Evolutionary conservation across 1,284 basidiomycete genomes (phyloP), one percentile per base, ranked within the genome.

Genomic region (Cystobasidium slooffiae): DNA sequence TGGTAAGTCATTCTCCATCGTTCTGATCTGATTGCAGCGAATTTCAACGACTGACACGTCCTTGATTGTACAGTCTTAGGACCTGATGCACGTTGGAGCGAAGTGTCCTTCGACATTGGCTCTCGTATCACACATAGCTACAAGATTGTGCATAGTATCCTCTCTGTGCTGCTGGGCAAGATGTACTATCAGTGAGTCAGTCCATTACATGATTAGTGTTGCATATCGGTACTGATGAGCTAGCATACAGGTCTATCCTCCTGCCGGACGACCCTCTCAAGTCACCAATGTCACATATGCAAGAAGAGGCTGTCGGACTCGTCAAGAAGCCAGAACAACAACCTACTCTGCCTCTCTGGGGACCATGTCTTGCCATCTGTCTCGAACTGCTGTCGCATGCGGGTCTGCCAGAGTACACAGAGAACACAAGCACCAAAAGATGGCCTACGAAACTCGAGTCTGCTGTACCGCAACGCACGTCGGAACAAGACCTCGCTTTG

Each of bases 21-120:
- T 51, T 51, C 47, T n/a, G n/a, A n/a, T n/a, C n/a, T n/a, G n/a
- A n/a, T n/a, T n/a, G n/a, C n/a, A n/a, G n/a, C n/a, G n/a, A n/a
- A n/a, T n/a, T n/a, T n/a, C n/a, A n/a, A n/a, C n/a, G n/a, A n/a
- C n/a, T n/a, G n/a, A n/a, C n/a, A n/a, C n/a, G n/a, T n/a, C n/a
- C n/a, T n/a, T n/a, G n/a, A n/a, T n/a, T 51, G 47, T 51, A 6
- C 53, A 74, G 72, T 75, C 8, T 62, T 66, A 18, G 20, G 51
- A 8, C 75, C 75, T 2, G 46, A 75, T 39, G 75, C 73, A 20
- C 61, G 65, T 14, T 97, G 93, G 94, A 90, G 92, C 0, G 88
- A 86, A 14, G 93, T 97, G 20, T 90, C 90, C n/a, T 93, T 98
- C 24, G 96, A 98, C 81, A 93, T 97, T 59, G 91, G 92, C 1